Evolutionary conservation across 805 yeast genomes (phyloP).

Genomic region (Wickerhamomyces alni): DNA sequence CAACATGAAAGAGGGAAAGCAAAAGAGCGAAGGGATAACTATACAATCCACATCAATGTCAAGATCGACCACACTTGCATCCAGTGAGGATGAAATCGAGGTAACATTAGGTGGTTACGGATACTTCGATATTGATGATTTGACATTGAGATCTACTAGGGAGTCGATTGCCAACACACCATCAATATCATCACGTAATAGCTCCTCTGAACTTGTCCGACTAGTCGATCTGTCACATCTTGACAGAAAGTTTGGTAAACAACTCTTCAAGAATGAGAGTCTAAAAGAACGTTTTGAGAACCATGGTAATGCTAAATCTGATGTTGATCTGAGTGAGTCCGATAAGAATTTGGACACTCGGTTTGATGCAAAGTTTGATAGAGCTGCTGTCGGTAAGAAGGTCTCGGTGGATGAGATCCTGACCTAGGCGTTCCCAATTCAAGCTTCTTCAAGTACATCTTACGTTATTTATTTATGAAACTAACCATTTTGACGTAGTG

Average conservation of each 20-base stretch:
- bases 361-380: slow-evolving; percentile 34
- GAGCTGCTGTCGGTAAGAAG: slow-evolving; percentile 34
- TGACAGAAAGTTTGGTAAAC: slow-evolving; percentile 18
- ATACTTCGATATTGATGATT: slow-evolving; percentile 66
- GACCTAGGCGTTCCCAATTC: too few species aligned
- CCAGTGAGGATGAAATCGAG: slow-evolving; percentile 23
- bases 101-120: slow-evolving; percentile 69
- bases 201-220: slow-evolving; percentile 8
- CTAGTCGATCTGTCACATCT: slow-evolving; percentile 3
- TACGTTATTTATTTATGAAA: too few species aligned
- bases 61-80: slow-evolving; percentile 16
- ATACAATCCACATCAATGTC: slow-evolving; percentile 12
- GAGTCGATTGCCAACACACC: slow-evolving; percentile 26
- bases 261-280: slow-evolving; percentile 13
- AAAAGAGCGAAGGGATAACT: slow-evolving; percentile 1
- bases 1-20: slow-evolving; percentile 18
- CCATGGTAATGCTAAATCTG: slow-evolving; percentile 4
- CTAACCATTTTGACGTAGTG: too few species aligned
- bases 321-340: slow-evolving; percentile 1
- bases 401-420: slow-evolving; percentile 19
- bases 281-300: slow-evolving; percentile 19
- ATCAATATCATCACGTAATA: slow-evolving; percentile 10
- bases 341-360: slow-evolving; percentile 17
- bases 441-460: too few species aligned
- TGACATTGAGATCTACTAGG: slow-evolving; percentile 51